These are phyloP conservation scores for Austroboletus niveus DNA, from an alignment of 1,284 basidiomycete genomes.

Conservation along the genomic window DNA sequence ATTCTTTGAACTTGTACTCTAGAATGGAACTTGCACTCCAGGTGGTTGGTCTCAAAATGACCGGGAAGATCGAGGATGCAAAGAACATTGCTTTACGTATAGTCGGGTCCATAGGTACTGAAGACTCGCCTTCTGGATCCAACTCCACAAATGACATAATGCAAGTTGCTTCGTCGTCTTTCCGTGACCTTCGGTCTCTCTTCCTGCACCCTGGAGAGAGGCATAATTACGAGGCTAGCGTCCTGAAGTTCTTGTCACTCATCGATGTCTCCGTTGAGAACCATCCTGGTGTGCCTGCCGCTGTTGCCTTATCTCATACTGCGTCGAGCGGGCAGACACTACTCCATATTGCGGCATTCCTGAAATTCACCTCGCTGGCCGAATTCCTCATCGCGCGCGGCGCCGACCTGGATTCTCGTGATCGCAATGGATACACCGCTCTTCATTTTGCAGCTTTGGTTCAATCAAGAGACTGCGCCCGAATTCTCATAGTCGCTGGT, in stretches of 20 bases:
- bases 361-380: conserved; percentile 75
- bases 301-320: conserved; percentile 57
- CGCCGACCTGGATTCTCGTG: conserved; percentile 81
- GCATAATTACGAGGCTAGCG: conserved; percentile 70
- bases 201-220: conserved; percentile 50
- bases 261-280: conserved; percentile 58
- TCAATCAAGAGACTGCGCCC: conserved; percentile 64
- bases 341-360: conserved; percentile 83
- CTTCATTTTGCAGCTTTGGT: conserved; percentile 83
- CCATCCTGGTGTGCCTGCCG: conserved; percentile 37
- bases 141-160: conserved; percentile 43
- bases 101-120: conserved; percentile 59
- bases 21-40: conserved; percentile 95
- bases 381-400: conserved; percentile 71
- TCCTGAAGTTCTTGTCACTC: conserved; percentile 78
- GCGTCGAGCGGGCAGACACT: conserved; percentile 77
- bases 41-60: conserved; percentile 95
- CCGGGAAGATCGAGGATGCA: conserved; percentile 90
- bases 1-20: conserved; percentile 20
- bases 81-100: conserved; percentile 89
- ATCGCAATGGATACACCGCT: conserved; percentile 89
- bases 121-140: conserved; percentile 36
- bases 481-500: conserved; percentile 72
- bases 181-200: conserved; percentile 52
- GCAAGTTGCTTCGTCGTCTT: conserved; percentile 47